Base-by-base conservation (phyloP, 441 rosid genomes). In the Pelargonium myrrhifolium region DNA sequence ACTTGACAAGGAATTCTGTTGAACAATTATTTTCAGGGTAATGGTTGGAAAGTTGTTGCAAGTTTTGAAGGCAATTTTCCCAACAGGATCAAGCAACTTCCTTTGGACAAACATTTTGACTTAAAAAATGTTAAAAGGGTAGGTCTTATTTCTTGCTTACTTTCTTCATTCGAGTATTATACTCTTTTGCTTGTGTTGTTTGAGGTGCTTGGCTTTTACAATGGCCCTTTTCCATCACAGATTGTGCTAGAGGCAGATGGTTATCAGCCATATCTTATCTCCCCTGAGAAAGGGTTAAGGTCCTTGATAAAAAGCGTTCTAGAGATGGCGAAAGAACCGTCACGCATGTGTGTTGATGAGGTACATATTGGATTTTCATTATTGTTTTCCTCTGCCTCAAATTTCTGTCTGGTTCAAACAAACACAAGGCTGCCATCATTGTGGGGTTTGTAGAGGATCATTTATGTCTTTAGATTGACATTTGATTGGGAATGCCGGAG, bases 31-130 rank as follows among this genome's bases (percentile, higher is more conserved):
- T 68, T 77, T 68, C 82, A 93, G 98, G 98, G 98, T 68, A 85
- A 81, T 82, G 98, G 98, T 73, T 93, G 97, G 97, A 93, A 90
- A 82, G 82, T 90, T 75, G 97, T 93, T 83, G 90, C 93, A 40
- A 90, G 95, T 82, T 93, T 93, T 77, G 98, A 93, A 80, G 98
- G 98, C 21, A 90, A 77, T 75, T 90, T 93, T 64, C 98, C 98
- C 47, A 84, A 75, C 78, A 84, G 96, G 75, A 85, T 93, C 78
- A 93, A 93, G 87, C 88, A 90, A 77, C 93, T 93, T n/a, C 98
- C 98, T 43, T 75, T 93, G 74, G 98, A 93, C 71, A 89, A 87
- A 71, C 96, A 93, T 85, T 93, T 93, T 78, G 96, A 93, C 77
- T 71, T 93, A 71, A 83, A 80, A 65, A 86, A 90, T 79, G 88